Percentiles rank a stretch among this genome's conserved stretches.
Evolutionary conservation across 208 protist species (phyloP).

Genomic region (Trypanosoma caninum): DNA sequence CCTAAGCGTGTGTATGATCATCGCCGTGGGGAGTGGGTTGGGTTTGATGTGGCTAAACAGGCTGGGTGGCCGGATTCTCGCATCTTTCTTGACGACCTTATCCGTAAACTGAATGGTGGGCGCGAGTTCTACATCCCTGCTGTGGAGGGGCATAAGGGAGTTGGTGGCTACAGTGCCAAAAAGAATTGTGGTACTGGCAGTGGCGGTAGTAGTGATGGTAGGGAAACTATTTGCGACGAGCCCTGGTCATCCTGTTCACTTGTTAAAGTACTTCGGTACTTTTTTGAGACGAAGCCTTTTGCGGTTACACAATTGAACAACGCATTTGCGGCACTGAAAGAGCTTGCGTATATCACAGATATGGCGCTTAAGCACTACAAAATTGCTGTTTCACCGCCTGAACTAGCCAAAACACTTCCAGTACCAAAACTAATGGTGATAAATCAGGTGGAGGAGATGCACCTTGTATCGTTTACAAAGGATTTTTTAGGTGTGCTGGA

Average conservation of each 20-base stretch:
- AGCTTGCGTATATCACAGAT: constrained; percentile 59
- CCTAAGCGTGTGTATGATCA: constrained; percentile 62
- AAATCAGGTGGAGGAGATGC: constrained; percentile 34
- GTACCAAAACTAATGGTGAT: constrained; percentile 32
- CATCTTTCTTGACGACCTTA: constrained; percentile 68
- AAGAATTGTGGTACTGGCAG: background rate
- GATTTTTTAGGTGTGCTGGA: constrained; percentile 43
- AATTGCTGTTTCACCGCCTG: background rate
- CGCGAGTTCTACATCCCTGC: constrained; percentile 62
- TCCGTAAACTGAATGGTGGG: constrained; percentile 67
- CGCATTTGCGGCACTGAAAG: constrained; percentile 72
- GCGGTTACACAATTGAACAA: constrained; percentile 60
- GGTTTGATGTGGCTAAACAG: constrained; percentile 42
- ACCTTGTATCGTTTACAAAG: constrained; percentile 46
- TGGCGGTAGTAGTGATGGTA: background rate
- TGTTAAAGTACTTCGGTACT: constrained; percentile 27
- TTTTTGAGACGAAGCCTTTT: constrained; percentile 67
- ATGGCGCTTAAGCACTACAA: constrained; percentile 10
- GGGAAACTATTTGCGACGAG: background rate
- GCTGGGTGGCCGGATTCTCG: constrained; percentile 47
- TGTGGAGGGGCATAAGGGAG: constrained; percentile 2
- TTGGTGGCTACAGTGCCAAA: background rate
- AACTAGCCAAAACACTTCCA: constrained; percentile 7
- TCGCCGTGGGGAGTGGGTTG: constrained; percentile 44
- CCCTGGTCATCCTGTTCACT: background rate